Conservation (phyloP, 1,284 basidiomycete genomes). For the Trametes polyzona region DNA sequence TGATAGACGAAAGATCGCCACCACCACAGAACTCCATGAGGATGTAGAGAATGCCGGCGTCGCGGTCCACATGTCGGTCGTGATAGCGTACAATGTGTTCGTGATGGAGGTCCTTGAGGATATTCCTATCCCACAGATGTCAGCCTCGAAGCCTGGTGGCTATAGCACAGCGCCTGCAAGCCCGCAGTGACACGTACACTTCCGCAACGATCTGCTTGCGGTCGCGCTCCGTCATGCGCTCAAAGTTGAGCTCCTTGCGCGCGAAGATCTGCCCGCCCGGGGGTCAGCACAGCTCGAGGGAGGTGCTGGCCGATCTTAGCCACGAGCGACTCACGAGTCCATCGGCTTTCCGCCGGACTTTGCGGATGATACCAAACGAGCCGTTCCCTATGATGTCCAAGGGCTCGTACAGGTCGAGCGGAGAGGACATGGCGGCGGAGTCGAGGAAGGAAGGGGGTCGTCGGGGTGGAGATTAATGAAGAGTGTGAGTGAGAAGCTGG, state of each 20-base stretch:
- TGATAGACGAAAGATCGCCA: slow-evolving; percentile 87
- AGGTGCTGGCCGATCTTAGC: slow-evolving; percentile 36
- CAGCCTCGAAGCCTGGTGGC: slow-evolving; percentile 11
- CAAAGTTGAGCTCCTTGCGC: slow-evolving; percentile 95
- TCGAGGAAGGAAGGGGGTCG: background rate
- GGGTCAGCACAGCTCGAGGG: background rate
- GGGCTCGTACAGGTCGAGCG: slow-evolving; percentile 82
- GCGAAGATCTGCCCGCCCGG: slow-evolving; percentile 71
- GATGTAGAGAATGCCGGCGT: slow-evolving; percentile 91
- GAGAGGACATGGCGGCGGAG: slow-evolving; percentile 39
- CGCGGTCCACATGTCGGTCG: slow-evolving; percentile 89
- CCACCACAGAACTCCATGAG: slow-evolving; percentile 98
- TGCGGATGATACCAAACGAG: slow-evolving; percentile 96
- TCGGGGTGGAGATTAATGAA: slow-evolving; percentile 10
- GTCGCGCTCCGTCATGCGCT: slow-evolving; percentile 91
- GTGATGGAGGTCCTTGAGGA: slow-evolving; percentile 92
- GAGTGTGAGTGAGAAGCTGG: slow-evolving; percentile 4
- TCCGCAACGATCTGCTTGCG: slow-evolving; percentile 96
- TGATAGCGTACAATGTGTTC: slow-evolving; percentile 95
- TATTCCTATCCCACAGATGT: slow-evolving; percentile 69
- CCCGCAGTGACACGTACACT: slow-evolving; percentile 67
- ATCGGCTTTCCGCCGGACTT: slow-evolving; percentile 86
- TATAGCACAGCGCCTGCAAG: background rate
- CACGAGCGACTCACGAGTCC: slow-evolving; percentile 79
- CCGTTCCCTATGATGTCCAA: slow-evolving; percentile 95